Conservation (phyloP, 257 asterid genomes). For the Ehretia macrophylla region DNA sequence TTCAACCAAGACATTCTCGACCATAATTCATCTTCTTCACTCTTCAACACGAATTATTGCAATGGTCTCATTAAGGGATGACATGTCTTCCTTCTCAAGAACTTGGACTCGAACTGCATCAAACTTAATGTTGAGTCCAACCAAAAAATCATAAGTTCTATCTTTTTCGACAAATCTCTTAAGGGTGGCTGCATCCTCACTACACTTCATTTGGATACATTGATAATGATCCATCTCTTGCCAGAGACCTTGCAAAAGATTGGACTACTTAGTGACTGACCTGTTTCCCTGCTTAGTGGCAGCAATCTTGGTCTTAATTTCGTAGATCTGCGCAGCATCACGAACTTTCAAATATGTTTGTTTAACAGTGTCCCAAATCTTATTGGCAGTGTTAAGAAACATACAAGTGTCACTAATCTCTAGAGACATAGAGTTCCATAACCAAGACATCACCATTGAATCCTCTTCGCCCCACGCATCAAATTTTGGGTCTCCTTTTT, state of each 20-base stretch:
- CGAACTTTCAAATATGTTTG: not conserved
- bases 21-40: not conserved
- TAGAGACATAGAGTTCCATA: slow-evolving; percentile 1
- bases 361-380: not conserved
- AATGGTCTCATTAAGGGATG: not conserved
- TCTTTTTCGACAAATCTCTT: too few relatives aligned
- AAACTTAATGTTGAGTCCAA: too few relatives aligned
- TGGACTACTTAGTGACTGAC: not conserved
- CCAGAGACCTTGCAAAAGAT: not conserved
- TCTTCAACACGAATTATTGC: not conserved
- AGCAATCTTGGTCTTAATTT: not conserved
- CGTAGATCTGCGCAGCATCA: not conserved
- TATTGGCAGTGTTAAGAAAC: not conserved
- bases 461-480: too few relatives aligned
- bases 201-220: too few relatives aligned
- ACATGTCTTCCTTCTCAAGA: not conserved
- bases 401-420: slow-evolving; percentile 4
- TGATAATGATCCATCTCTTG: not conserved
- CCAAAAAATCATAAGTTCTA: too few relatives aligned
- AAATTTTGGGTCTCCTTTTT: not conserved
- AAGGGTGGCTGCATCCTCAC: too few relatives aligned
- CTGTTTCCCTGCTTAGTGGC: not conserved
- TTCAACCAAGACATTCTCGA: not conserved
- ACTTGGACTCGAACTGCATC: too few relatives aligned
- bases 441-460: too few relatives aligned